Conservation (phyloP, 1,139 yeast species). For the Geotrichum bryndzae region DNA sequence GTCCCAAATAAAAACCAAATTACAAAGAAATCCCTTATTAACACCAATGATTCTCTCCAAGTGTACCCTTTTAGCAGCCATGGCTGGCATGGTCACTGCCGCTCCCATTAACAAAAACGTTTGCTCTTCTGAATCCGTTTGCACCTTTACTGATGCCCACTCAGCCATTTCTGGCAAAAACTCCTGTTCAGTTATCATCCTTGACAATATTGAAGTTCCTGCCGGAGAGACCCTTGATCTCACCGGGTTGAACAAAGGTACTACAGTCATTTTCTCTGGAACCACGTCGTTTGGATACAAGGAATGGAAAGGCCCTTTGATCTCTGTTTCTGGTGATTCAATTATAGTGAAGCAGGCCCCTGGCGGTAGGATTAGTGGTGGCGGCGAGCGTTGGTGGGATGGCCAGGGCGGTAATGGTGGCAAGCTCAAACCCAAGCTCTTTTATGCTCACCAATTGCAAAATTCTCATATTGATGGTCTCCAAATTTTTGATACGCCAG, state of each 20-base stretch:
- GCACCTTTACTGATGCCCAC: constrained; percentile 3
- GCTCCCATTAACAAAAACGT: background rate
- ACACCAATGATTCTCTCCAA: constrained; percentile 1
- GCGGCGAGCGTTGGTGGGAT: constrained; percentile 11
- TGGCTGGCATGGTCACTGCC: background rate
- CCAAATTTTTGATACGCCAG: constrained; percentile 5
- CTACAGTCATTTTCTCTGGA: constrained; percentile 8
- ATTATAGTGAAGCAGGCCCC: constrained; percentile 3
- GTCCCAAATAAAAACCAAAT: background rate
- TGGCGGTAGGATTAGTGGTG: constrained; percentile 3
- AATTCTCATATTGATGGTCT: constrained; percentile 2
- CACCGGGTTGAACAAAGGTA: constrained; percentile 1
- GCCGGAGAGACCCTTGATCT: constrained; percentile 4
- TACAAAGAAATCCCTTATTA: background rate
- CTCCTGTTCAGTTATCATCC: constrained; percentile 1
- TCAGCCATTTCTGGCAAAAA: constrained; percentile 3
- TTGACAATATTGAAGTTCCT: constrained; percentile 6
- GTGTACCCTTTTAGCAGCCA: background rate
- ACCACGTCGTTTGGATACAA: constrained; percentile 4
- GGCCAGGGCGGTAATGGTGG: constrained; percentile 4
- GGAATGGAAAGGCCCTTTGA: constrained; percentile 6
- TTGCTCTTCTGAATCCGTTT: background rate
- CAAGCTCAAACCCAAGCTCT: constrained; percentile 8
- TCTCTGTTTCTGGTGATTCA: constrained; percentile 1
- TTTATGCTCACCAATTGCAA: background rate